Conservation (phyloP, 495 filamentous ascomycete genomes). For the Ramalina peruviana region DNA sequence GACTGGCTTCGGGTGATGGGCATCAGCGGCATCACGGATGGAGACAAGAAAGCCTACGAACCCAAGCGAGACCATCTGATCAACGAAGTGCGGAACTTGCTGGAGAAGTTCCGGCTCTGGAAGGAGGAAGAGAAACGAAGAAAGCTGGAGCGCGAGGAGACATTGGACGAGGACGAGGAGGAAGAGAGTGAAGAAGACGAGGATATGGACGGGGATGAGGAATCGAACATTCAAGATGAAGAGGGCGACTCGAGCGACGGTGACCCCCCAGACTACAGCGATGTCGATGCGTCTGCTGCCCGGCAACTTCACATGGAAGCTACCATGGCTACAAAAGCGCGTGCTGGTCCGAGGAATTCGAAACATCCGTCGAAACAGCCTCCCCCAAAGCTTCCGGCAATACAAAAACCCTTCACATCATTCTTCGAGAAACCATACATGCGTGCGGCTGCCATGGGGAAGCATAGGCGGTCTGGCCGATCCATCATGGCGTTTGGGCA, state of each 20-base stretch:
- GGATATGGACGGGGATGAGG: conserved; percentile 23
- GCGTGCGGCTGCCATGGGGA: conserved; percentile 58
- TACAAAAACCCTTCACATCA: conserved; percentile 58
- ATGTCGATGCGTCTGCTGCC: conserved; percentile 60
- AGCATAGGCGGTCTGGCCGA: conserved; percentile 38
- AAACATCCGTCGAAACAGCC: conserved; percentile 5
- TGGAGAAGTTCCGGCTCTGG: conserved; percentile 81
- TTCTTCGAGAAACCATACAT: conserved; percentile 70
- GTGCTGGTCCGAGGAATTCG: conserved; percentile 3
- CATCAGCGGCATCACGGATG: conserved; percentile 72
- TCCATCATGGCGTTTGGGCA: conserved; percentile 60
- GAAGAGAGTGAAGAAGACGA: conserved; percentile 34
- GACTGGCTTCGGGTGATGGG: conserved; percentile 94
- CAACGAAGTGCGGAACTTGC: conserved; percentile 56
- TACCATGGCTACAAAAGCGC: conserved; percentile 22
- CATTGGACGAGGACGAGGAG: conserved; percentile 24
- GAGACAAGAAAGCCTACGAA: conserved; percentile 71
- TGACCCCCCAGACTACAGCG: conserved; percentile 47
- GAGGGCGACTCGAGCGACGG: conserved; percentile 29
- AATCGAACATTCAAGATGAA: conserved; percentile 14
- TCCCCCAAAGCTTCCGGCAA: neutral
- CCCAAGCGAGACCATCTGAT: conserved; percentile 75
- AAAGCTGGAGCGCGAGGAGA: conserved; percentile 52
- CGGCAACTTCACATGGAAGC: conserved; percentile 65
- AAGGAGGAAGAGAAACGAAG: conserved; percentile 78